These are phyloP conservation scores for Boletus vinaceobasis DNA, from an alignment of 768 basidiomycete genomes.

Conservation along the genomic window DNA sequence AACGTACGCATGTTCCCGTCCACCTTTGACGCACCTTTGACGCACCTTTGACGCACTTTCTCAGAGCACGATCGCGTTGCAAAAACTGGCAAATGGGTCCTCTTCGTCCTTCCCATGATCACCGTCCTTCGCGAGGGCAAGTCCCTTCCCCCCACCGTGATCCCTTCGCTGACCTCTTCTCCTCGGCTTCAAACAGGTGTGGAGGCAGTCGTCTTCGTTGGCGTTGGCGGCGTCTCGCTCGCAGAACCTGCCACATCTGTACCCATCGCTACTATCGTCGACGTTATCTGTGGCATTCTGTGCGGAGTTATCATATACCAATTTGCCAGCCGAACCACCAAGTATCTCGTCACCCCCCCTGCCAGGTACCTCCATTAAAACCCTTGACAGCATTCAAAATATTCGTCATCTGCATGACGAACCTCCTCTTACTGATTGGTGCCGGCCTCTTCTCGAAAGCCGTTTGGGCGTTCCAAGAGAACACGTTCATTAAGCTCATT, in stretches of 20 bases:
- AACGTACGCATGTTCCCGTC: constrained; percentile 36
- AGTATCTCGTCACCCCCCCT: constrained; percentile 18
- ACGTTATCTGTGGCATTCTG: constrained; percentile 71
- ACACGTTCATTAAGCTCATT: constrained; percentile 64
- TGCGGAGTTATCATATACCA: constrained; percentile 77
- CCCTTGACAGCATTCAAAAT: constrained; percentile 58
- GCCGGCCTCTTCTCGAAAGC: constrained; percentile 87
- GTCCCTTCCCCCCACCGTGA: neutral
- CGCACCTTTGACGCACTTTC: neutral
- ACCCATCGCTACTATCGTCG: constrained; percentile 86
- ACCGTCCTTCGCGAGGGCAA: constrained; percentile 90
- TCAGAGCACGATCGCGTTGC: constrained; percentile 46
- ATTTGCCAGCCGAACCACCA: constrained; percentile 72
- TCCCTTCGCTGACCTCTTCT: neutral
- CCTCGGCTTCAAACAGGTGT: constrained; percentile 43
- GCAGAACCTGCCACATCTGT: constrained; percentile 79
- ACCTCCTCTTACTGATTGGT: constrained; percentile 88
- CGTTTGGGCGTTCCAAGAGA: constrained; percentile 65
- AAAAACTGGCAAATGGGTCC: constrained; percentile 71
- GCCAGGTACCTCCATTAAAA: neutral
- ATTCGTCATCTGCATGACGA: constrained; percentile 91
- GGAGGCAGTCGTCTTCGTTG: constrained; percentile 91
- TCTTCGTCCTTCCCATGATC: constrained; percentile 87
- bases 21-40: neutral
- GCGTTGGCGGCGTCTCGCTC: constrained; percentile 90